phyloP scores from a whole-genome alignment of 129 eudicot species.

The sunflower (Helianthus annuus) region DNA sequence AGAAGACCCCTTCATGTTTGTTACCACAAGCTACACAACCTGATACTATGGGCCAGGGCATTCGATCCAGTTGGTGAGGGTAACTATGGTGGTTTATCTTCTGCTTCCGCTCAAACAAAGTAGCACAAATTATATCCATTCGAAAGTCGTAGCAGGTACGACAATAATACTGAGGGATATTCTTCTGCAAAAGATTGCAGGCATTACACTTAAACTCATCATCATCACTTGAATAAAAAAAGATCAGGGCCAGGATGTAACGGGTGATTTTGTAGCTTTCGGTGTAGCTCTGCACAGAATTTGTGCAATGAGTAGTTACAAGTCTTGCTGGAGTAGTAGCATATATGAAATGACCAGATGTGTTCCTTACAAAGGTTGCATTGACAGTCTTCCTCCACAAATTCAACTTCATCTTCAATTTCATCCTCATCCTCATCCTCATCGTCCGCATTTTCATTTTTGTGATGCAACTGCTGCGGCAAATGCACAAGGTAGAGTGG shows the following conservation, averaged over 20 bases:
- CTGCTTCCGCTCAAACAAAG: too few species aligned
- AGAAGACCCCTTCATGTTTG: too few species aligned
- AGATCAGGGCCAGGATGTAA: conserved; percentile 2
- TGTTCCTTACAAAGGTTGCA: conserved; percentile 12
- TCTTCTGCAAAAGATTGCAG: background rate
- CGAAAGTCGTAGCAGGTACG: accelerated
- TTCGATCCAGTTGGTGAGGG: too few species aligned
- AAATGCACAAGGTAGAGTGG: conserved; percentile 8
- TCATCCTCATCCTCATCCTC: conserved; percentile 10
- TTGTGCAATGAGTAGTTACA: conserved; percentile 11
- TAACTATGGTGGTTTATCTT: too few species aligned
- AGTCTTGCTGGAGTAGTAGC: conserved; percentile 3
- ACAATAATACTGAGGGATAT: background rate
- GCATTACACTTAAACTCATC: background rate
- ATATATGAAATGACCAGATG: background rate
- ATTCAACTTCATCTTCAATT: background rate
- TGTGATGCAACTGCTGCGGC: background rate
- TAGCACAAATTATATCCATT: conserved; percentile 3
- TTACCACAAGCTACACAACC: too few species aligned
- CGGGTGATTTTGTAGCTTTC: background rate
- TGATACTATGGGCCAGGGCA: too few species aligned
- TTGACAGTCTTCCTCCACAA: conserved; percentile 17
- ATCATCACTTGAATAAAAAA: background rate
- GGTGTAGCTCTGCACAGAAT: conserved; percentile 3
- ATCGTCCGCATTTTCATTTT: background rate